Evolutionary conservation across 1,284 basidiomycete genomes (phyloP).

Genomic region (Malassezia yamatoensis): DNA sequence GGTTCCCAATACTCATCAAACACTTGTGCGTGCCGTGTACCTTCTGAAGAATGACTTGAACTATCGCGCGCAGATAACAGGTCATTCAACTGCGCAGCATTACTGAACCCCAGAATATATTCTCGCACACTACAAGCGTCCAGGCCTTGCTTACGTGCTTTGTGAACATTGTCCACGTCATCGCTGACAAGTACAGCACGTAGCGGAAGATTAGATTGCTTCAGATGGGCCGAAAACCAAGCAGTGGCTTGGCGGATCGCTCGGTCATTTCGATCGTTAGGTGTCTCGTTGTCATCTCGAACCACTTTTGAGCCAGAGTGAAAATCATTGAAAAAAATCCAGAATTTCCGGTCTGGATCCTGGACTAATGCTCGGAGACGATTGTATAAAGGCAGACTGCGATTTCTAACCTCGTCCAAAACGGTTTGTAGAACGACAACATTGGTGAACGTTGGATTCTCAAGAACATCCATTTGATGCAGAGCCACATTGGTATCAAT

Average conservation of each 20-base stretch:
- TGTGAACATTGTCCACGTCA: constrained; percentile 72
- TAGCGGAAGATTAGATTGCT: constrained; percentile 22
- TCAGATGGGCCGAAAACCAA: constrained; percentile 38
- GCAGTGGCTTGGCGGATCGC: constrained; percentile 38
- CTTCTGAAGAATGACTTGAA: neutral
- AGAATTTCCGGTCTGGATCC: constrained; percentile 42
- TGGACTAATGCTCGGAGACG: constrained; percentile 38
- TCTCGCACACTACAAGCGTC: constrained; percentile 38
- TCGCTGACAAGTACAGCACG: constrained; percentile 55
- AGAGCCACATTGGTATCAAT: constrained; percentile 95
- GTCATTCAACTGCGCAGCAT: constrained; percentile 36
- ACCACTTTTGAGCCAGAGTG: constrained; percentile 27
- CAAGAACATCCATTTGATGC: constrained; percentile 55
- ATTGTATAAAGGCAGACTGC: constrained; percentile 84
- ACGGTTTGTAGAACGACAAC: constrained; percentile 83
- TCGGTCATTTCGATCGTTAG: constrained; percentile 45
- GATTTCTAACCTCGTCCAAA: constrained; percentile 86
- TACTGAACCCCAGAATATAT: constrained; percentile 37
- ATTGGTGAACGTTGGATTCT: constrained; percentile 37
- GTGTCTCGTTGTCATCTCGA: constrained; percentile 30
- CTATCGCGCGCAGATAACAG: constrained; percentile 34
- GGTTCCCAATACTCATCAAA: constrained; percentile 65
- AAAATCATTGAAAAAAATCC: constrained; percentile 42
- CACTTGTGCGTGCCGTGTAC: constrained; percentile 15
- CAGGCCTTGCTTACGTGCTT: constrained; percentile 45